Conservation (phyloP, 2,329 filamentous ascomycete genomes). For the Meredithiella fracta region DNA sequence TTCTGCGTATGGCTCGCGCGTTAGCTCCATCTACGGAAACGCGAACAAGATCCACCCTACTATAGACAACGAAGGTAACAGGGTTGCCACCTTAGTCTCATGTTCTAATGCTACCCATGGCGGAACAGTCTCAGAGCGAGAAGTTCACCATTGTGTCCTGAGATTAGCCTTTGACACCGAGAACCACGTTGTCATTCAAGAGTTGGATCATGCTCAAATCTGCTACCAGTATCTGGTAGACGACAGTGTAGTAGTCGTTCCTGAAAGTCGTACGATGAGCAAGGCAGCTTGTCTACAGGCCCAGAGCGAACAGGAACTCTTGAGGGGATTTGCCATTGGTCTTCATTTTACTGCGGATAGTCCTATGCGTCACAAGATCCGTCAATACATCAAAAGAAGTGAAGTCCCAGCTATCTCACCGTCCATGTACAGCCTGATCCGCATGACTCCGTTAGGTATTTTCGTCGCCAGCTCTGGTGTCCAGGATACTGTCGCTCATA, state of each 20-base stretch:
- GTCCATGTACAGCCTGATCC: slow-evolving; percentile 9
- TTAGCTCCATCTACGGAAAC: background rate
- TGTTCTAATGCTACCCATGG: slow-evolving; percentile 6
- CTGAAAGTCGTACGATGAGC: background rate
- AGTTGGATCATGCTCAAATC: slow-evolving; percentile 9
- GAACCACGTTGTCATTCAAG: slow-evolving; percentile 2
- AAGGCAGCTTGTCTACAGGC: background rate
- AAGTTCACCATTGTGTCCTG: slow-evolving; percentile 7
- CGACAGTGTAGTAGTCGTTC: background rate
- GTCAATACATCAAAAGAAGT: slow-evolving; percentile 3
- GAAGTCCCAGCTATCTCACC: slow-evolving; percentile 6
- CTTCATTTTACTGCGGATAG: slow-evolving; percentile 1
- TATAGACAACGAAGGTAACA: background rate
- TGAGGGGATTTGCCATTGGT: slow-evolving; percentile 7
- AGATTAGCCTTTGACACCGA: background rate
- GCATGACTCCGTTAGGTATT: slow-evolving; percentile 5
- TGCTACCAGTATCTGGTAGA: slow-evolving; percentile 12
- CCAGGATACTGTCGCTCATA: slow-evolving; percentile 2
- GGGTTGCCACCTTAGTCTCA: slow-evolving; percentile 2
- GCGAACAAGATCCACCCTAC: background rate
- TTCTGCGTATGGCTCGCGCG: slow-evolving; percentile 3
- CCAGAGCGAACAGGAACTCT: slow-evolving; percentile 9
- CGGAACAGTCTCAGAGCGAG: background rate
- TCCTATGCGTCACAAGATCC: background rate
- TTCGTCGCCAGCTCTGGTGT: slow-evolving; percentile 9